Percentiles rank a stretch among this genome's conserved stretches.
phyloP scores from a whole-genome alignment of 768 basidiomycete genomes.

The Termitomyces sp. region DNA sequence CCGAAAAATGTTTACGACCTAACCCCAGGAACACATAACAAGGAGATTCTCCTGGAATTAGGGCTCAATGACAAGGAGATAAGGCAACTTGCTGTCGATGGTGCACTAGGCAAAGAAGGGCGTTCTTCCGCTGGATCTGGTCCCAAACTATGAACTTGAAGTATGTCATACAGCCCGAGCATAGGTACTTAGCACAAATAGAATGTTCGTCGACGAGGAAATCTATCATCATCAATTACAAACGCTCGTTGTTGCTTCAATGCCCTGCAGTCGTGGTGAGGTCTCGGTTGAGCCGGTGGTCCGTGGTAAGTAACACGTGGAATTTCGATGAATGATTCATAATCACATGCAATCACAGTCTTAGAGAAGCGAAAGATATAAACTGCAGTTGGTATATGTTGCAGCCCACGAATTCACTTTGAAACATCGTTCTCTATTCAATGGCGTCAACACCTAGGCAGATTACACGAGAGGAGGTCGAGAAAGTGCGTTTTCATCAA shows the following conservation, averaged over 20 bases:
- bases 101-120: constrained; percentile 41
- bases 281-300: no score
- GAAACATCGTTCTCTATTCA: neutral
- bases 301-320: constrained; percentile 4
- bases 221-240: no score
- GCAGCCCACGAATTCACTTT: neutral
- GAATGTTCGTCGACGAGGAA: no score
- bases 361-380: neutral
- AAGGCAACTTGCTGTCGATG: constrained; percentile 36
- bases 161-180: neutral
- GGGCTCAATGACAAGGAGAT: constrained; percentile 43
- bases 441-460: constrained; percentile 29
- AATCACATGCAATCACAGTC: constrained; percentile 5
- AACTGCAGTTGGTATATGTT: neutral
- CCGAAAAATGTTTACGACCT: constrained; percentile 19
- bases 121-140: constrained; percentile 12
- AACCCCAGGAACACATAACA: constrained; percentile 50
- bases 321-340: neutral
- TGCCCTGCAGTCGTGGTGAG: no score
- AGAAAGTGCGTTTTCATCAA: constrained; percentile 44
- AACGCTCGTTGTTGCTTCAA: no score
- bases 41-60: constrained; percentile 48
- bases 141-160: constrained; percentile 15
- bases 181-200: neutral
- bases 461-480: constrained; percentile 68